Evolutionary conservation across 2,329 filamentous ascomycete genomes (phyloP).

Genomic region (Microdochium bolleyi): DNA sequence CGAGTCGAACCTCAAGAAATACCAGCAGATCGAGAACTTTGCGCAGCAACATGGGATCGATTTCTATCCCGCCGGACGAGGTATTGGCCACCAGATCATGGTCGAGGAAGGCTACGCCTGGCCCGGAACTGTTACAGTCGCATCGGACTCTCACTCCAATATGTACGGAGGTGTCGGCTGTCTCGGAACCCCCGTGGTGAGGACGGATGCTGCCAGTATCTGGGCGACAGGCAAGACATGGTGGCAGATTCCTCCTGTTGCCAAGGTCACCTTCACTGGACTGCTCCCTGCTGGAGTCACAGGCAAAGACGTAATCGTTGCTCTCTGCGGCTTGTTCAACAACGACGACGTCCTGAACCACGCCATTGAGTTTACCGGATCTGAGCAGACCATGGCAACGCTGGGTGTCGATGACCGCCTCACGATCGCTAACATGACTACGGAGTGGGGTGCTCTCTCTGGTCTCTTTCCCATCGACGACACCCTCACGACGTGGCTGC

Average conservation of each 20-base stretch:
- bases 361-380: slow-evolving; percentile 78
- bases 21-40: slow-evolving; percentile 73
- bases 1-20: slow-evolving; percentile 75
- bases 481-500: slow-evolving; percentile 64
- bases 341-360: slow-evolving; percentile 87
- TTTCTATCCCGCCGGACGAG: slow-evolving; percentile 69
- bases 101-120: slow-evolving; percentile 73
- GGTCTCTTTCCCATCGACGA: slow-evolving; percentile 76
- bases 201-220: slow-evolving; percentile 80
- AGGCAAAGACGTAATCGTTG: slow-evolving; percentile 91
- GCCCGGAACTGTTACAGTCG: slow-evolving; percentile 79
- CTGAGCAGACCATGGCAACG: slow-evolving; percentile 66
- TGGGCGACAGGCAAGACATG: slow-evolving; percentile 79
- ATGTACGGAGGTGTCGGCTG: slow-evolving; percentile 77
- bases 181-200: slow-evolving; percentile 72
- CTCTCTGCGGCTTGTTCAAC: slow-evolving; percentile 79
- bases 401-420: slow-evolving; percentile 67
- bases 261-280: slow-evolving; percentile 71
- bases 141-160: slow-evolving; percentile 70
- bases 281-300: slow-evolving; percentile 71
- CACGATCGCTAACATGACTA: slow-evolving; percentile 74
- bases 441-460: slow-evolving; percentile 66
- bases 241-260: slow-evolving; percentile 84
- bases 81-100: slow-evolving; percentile 91
- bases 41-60: slow-evolving; percentile 68